These are phyloP conservation scores for Ustilago lituana DNA, from an alignment of 1,284 basidiomycete species.

Conservation along the genomic window DNA sequence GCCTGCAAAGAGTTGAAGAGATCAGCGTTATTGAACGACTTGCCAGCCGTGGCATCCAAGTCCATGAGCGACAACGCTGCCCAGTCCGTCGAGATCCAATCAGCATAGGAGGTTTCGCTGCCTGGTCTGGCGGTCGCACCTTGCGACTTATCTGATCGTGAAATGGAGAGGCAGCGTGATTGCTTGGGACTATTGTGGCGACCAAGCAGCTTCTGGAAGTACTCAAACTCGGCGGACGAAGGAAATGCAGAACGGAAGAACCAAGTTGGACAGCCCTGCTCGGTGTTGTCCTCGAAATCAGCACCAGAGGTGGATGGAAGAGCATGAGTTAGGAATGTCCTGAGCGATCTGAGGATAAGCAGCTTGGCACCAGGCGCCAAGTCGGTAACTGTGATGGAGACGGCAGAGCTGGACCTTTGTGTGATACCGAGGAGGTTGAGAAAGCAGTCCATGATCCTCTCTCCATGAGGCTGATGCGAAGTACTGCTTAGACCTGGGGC, in stretches of 20 bases:
- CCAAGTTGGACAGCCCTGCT: conserved; percentile 49
- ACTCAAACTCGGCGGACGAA: conserved; percentile 50
- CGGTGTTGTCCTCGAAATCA: neutral
- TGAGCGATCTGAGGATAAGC: conserved; percentile 36
- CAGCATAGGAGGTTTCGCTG: conserved; percentile 6
- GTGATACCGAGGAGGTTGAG: conserved; percentile 60
- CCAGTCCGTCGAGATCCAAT: conserved; percentile 12
- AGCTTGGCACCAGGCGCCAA: conserved; percentile 39
- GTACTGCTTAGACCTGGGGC: conserved; percentile 18
- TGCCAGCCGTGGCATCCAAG: conserved; percentile 7
- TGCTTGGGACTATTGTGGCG: neutral
- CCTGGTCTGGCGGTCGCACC: neutral
- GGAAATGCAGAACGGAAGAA: conserved; percentile 57
- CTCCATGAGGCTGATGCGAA: conserved; percentile 45
- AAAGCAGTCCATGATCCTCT: conserved; percentile 55
- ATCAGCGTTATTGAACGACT: conserved; percentile 5
- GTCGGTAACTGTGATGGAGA: conserved; percentile 35
- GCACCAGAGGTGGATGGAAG: conserved; percentile 8
- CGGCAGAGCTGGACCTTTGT: conserved; percentile 21
- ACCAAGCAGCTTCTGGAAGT: conserved; percentile 45
- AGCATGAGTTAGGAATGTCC: conserved; percentile 27
- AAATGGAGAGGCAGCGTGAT: conserved; percentile 8
- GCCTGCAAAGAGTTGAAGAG: conserved; percentile 21
- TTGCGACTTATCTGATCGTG: neutral
- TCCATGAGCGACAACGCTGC: conserved; percentile 25